A percentile compares a stretch with the other conserved stretches of the same genome.
phyloP scores from a whole-genome alignment of 2,329 filamentous ascomycete species.

The Colletotrichum truncatum region DNA sequence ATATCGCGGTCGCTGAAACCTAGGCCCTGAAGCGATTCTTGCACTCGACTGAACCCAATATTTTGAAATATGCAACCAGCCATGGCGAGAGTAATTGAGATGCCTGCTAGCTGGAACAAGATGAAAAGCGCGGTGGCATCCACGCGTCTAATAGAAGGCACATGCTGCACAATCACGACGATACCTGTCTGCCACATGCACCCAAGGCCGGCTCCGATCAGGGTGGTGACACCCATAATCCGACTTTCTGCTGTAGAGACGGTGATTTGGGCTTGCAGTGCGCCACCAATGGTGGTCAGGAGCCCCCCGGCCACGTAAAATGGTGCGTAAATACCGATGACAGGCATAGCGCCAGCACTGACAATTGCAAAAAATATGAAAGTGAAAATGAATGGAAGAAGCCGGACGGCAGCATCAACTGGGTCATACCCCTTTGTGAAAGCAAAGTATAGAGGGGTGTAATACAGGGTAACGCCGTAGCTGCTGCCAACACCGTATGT shows the following conservation, averaged over 20 bases:
- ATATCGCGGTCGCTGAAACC: conserved; percentile 36
- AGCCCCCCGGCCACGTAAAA: conserved; percentile 41
- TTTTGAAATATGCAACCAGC: conserved; percentile 43
- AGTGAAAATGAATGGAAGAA: conserved; percentile 53
- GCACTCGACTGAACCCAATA: conserved; percentile 37
- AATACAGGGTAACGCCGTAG: conserved; percentile 57
- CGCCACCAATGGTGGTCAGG: conserved; percentile 37
- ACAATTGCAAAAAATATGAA: conserved; percentile 46
- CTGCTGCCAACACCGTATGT: conserved; percentile 45
- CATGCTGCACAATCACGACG: conserved; percentile 33
- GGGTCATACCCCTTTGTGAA: conserved; percentile 55
- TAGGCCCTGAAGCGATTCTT: conserved; percentile 28
- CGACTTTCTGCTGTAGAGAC: conserved; percentile 34
- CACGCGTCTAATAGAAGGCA: conserved; percentile 35
- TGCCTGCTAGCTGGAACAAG: conserved; percentile 42
- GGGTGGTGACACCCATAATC: conserved; percentile 41
- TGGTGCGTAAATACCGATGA: conserved; percentile 46
- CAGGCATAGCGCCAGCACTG: conserved; percentile 48
- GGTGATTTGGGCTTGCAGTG: conserved; percentile 38
- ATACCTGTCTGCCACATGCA: conserved; percentile 42
- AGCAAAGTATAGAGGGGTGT: conserved; percentile 63
- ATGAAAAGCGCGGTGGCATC: conserved; percentile 44
- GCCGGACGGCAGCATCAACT: conserved; percentile 48
- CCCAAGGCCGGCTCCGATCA: conserved; percentile 43
- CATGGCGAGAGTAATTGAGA: conserved; percentile 37